Evolutionary conservation across 768 basidiomycete genomes (phyloP), one percentile per base, ranked within the genome.

Genomic region (Gyrodon lividus): DNA sequence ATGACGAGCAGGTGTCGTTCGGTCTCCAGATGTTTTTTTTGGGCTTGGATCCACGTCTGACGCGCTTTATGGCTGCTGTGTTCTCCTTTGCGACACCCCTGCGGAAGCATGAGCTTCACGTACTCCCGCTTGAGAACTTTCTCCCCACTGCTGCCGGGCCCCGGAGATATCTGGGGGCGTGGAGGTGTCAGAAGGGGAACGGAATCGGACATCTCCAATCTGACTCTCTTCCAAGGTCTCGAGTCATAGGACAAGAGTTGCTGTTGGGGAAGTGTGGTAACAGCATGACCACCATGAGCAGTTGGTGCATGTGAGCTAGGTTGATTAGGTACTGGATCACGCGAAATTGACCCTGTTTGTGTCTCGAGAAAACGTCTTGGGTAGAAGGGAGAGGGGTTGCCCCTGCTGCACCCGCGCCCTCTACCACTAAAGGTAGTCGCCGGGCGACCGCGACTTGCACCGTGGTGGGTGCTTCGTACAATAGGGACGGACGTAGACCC

Each of bases 401-500:
- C 35, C 17, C 43, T 38, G 22, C 50, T 44, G 13, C 31, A 12
- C 31, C 31, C 10, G 26, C 35, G 43, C 7, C 35, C 40, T 41
- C 52, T 35, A 33, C 20, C 37, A 52, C 54, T 43, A 34, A 24
- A 24, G 5, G 48, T 20, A 12, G 13, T 24, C 2, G 9, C 8
- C 5, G 10, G 19, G 17, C 19, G n/a, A 41, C 48, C 40, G n/a
- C 35, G 31, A 26, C 23, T 34, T 41, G 23, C 40, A 24, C 39
- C 45, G 5, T 28, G 14, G 22, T 46, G 14, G 7, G 41, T 39
- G 5, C 42, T 17, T 22, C 57, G 54, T 20, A 74, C 64, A 14
- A 49, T 57, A 4, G 72, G 74, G 3, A 74, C 48, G 14, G 33
- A 19, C 0, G 61, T 39, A 6, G 46, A 59, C 0, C 73, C 72